phyloP scores from a whole-genome alignment of 2,329 filamentous ascomycete genomes.

The Parafenestella ontariensis region DNA sequence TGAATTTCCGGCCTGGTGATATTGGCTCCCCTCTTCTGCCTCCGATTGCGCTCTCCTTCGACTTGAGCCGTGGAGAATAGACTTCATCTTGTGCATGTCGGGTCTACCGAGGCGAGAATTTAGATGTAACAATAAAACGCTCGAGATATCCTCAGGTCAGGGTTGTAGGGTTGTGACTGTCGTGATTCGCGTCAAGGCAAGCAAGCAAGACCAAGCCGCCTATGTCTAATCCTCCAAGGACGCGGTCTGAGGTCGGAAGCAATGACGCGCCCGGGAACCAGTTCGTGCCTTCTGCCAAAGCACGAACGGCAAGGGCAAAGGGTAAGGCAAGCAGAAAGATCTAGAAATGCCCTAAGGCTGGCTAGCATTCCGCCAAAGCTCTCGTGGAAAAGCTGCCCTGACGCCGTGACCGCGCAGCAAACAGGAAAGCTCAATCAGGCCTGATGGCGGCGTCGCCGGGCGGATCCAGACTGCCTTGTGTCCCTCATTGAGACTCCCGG shows the following conservation, averaged over 20 bases:
- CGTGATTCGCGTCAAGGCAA: not conserved
- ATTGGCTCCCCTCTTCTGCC: slow-evolving; percentile 11
- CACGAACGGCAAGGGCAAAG: not conserved
- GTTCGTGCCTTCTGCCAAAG: not conserved
- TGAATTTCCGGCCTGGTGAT: slow-evolving; percentile 6
- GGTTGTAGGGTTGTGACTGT: not conserved
- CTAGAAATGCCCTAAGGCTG: slow-evolving; percentile 2
- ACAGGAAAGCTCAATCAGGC: not conserved
- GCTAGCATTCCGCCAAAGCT: not conserved
- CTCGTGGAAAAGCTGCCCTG: not conserved
- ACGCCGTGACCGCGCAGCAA: slow-evolving; percentile 1
- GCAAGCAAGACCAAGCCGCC: not conserved
- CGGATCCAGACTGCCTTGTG: not conserved
- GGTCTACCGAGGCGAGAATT: not conserved
- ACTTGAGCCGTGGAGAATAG: slow-evolving; percentile 19
- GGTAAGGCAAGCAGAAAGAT: not conserved
- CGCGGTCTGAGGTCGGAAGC: slow-evolving; percentile 4
- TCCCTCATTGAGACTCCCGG: not conserved
- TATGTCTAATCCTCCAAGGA: slow-evolving; percentile 3
- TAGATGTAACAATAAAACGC: not conserved
- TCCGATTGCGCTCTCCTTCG: slow-evolving; percentile 13
- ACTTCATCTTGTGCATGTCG: slow-evolving; percentile 26
- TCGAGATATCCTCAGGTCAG: not conserved
- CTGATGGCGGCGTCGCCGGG: not conserved
- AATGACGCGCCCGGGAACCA: slow-evolving; percentile 13